A percentile compares a stretch with the other conserved stretches of the same genome.
Conservation (phyloP, 2,329 filamentous ascomycete genomes). For the Acrodontium crateriforme region DNA sequence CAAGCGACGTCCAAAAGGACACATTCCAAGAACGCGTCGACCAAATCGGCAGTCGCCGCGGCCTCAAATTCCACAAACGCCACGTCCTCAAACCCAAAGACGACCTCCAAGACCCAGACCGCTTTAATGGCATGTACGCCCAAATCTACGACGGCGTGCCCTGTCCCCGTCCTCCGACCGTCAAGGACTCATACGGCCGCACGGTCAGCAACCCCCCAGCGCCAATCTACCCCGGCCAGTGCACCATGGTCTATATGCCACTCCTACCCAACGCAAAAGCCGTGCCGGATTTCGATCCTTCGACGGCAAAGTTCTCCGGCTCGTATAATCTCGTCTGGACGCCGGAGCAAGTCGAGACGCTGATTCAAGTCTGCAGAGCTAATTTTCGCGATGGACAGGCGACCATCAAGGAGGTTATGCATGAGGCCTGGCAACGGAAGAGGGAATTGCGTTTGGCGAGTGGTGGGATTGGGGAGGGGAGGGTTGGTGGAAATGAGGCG, state of each 20-base stretch:
- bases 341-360: conserved; percentile 20
- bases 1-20: conserved; percentile 21
- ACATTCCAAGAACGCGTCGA: conserved; percentile 20
- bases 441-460: conserved; percentile 11
- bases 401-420: conserved; percentile 13
- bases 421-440: conserved; percentile 13
- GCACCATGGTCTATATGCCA: conserved; percentile 22
- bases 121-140: conserved; percentile 19
- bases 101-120: conserved; percentile 13
- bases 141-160: conserved; percentile 18
- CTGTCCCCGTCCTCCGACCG: conserved; percentile 11
- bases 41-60: conserved; percentile 20
- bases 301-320: conserved; percentile 20
- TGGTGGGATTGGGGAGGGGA: too few species aligned
- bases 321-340: conserved; percentile 23
- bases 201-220: conserved; percentile 18
- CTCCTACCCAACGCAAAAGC: conserved; percentile 20
- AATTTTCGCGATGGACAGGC: conserved; percentile 16
- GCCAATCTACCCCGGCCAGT: conserved; percentile 10
- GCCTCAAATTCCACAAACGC: conserved; percentile 19
- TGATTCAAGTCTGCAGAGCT: conserved; percentile 16
- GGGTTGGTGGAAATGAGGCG: conserved; percentile 2
- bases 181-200: conserved; percentile 19
- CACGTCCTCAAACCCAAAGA: conserved; percentile 12
- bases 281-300: conserved; percentile 19